Evolutionary conservation across 495 filamentous ascomycete genomes (phyloP), one percentile per base, ranked within the genome.

Genomic region (Penicillium simplicissimum): DNA sequence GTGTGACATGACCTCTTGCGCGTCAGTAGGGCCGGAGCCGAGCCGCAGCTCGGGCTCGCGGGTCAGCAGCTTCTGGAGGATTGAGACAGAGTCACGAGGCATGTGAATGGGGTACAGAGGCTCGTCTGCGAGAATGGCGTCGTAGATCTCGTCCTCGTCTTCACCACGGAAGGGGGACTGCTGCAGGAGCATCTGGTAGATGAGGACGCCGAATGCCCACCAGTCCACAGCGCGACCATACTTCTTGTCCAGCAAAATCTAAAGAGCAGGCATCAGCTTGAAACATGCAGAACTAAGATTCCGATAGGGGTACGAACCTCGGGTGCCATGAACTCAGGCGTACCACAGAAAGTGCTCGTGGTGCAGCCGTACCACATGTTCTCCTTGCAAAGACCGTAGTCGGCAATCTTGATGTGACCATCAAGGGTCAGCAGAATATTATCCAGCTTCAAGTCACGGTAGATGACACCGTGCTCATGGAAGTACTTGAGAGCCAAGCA

Each of bases 201-300:
- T 99, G 61, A 99, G 81, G 36, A 99, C 95, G 68, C 95, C 95
- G 74, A 99, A 99, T n/a, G 95, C 95, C 95, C 95, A 99, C 95
- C 95, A 99, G 74, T 99, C 95, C 59, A 99, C 95, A n/a, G 95
- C 93, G 53, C 95, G 88, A 40, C 94, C 95, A 72, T 98, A 99
- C 72, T 96, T 96, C 82, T 98, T 98, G 75, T 99, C 95, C 58
- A 99, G 84, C 10, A 99, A 79, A 77, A 99, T 99, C 90, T 96
- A 52, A 1, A 53, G 21, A 28, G 62, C 3, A n/a, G 9, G 54
- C 7, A 52, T 74, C 58, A 76, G 61, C 57, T 19, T 6, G 36
- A n/a, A n/a, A n/a, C n/a, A n/a, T n/a, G 42, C 17, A 7, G 5
- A 13, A 52, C 37, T 4, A 31, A 31, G 19, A 14, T 37, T 28